These are phyloP conservation scores for Cercophora samala DNA, from an alignment of 495 filamentous ascomycete species.

Conservation along the genomic window DNA sequence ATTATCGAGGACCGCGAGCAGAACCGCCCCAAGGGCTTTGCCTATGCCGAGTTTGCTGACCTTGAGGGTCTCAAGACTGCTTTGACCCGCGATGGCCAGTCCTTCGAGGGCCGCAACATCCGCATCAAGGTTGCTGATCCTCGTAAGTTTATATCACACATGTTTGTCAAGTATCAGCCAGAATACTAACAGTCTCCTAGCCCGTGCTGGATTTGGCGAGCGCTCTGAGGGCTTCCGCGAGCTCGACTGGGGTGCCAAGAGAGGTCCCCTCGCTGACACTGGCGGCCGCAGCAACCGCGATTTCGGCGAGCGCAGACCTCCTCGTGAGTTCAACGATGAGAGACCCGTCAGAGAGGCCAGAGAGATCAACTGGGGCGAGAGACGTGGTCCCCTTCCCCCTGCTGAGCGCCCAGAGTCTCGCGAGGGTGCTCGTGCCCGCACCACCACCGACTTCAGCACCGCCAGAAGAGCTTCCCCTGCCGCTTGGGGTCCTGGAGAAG, in stretches of 20 bases:
- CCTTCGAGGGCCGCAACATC: slow-evolving; percentile 82
- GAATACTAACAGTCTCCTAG: slow-evolving; percentile 44
- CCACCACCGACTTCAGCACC: slow-evolving; percentile 50
- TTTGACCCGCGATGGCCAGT: slow-evolving; percentile 70
- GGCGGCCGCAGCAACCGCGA: slow-evolving; percentile 52
- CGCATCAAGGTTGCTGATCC: slow-evolving; percentile 63
- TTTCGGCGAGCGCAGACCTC: slow-evolving; percentile 41
- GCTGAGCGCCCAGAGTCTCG: slow-evolving; percentile 54
- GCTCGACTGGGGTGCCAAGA: slow-evolving; percentile 59
- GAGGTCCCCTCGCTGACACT: slow-evolving; percentile 79
- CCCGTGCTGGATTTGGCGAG: slow-evolving; percentile 62
- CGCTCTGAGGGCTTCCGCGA: slow-evolving; percentile 61
- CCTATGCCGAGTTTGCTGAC: slow-evolving; percentile 89
- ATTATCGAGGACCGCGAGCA: slow-evolving; percentile 94
- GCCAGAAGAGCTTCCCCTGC: slow-evolving; percentile 69
- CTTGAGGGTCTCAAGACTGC: slow-evolving; percentile 90
- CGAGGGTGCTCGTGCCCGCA: slow-evolving; percentile 67
- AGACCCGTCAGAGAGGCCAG: slow-evolving; percentile 81
- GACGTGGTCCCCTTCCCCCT: slow-evolving; percentile 86
- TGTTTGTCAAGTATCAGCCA: background rate
- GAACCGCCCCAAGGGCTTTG: slow-evolving; percentile 91
- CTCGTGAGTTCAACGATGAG: slow-evolving; percentile 54
- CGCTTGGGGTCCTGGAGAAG: slow-evolving; percentile 61
- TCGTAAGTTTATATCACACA: slow-evolving; percentile 32
- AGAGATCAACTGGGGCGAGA: slow-evolving; percentile 96